phyloP scores from a whole-genome alignment of 1,284 basidiomycete species.

The Schizopora paradoxa region DNA sequence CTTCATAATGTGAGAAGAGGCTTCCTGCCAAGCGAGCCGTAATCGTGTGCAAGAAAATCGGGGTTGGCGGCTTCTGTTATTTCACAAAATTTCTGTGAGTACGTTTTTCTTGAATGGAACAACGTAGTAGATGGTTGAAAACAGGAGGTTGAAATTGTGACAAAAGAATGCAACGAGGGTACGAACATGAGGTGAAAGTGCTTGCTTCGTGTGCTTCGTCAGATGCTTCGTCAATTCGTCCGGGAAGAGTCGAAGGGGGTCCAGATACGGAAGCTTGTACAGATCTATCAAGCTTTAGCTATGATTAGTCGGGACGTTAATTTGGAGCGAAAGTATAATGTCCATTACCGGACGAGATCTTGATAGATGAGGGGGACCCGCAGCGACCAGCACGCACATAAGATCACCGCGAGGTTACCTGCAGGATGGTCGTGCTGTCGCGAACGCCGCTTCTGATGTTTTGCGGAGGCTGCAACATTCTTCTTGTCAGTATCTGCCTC shows the following conservation, averaged over 20 bases:
- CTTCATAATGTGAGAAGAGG: conserved; percentile 46
- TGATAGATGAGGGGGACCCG: conserved; percentile 70
- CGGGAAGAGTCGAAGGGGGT: conserved; percentile 65
- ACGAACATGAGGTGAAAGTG: conserved; percentile 66
- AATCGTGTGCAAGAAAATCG: conserved; percentile 52
- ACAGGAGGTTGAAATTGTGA: neutral
- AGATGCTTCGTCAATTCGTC: conserved; percentile 60
- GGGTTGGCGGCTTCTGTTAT: conserved; percentile 56
- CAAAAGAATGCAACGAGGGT: conserved; percentile 16
- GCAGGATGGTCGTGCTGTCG: conserved; percentile 46
- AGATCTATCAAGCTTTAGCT: conserved; percentile 58
- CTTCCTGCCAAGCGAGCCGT: conserved; percentile 57
- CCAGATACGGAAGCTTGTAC: conserved; percentile 79
- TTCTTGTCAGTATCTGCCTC: conserved; percentile 24
- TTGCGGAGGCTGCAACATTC: conserved; percentile 17
- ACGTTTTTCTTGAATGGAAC: neutral
- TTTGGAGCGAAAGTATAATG: neutral
- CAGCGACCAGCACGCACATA: conserved; percentile 73
- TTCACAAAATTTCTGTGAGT: conserved; percentile 9
- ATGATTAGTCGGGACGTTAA: conserved; percentile 3
- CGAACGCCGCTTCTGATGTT: conserved; percentile 17
- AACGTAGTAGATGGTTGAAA: neutral
- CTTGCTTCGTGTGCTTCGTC: conserved; percentile 57
- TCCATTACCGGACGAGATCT: conserved; percentile 65
- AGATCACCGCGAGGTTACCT: conserved; percentile 60